These are phyloP conservation scores for Tylopilus sp. DNA, from an alignment of 1,284 basidiomycete species.

Conservation along the genomic window DNA sequence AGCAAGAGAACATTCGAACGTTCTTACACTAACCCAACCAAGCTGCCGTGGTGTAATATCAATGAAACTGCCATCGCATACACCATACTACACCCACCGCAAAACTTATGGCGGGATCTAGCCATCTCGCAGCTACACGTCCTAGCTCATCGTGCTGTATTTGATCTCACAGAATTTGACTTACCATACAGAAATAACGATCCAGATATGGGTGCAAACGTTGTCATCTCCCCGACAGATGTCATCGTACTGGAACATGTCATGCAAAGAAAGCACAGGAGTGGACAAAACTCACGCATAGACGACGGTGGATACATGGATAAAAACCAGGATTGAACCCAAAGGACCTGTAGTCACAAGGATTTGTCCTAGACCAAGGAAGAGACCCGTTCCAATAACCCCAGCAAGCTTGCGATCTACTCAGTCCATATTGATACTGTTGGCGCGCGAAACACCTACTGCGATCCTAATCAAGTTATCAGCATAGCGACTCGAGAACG, in stretches of 20 bases:
- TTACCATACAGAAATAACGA: slow-evolving; percentile 64
- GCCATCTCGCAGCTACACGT: slow-evolving; percentile 56
- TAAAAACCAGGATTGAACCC: slow-evolving; percentile 59
- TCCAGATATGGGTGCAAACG: slow-evolving; percentile 68
- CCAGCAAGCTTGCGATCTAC: slow-evolving; percentile 53
- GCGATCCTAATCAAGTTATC: slow-evolving; percentile 45
- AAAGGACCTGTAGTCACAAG: slow-evolving; percentile 52
- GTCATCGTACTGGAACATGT: slow-evolving; percentile 48
- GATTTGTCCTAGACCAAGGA: slow-evolving; percentile 71
- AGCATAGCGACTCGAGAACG: not conserved
- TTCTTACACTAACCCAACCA: slow-evolving; percentile 45
- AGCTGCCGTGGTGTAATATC: slow-evolving; percentile 23
- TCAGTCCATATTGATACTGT: not conserved
- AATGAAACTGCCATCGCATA: not conserved
- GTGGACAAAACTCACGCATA: slow-evolving; percentile 45
- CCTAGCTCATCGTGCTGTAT: not conserved
- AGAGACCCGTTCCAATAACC: slow-evolving; percentile 73
- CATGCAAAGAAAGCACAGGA: not conserved
- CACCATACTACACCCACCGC: slow-evolving; percentile 37
- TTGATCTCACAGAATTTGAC: not conserved
- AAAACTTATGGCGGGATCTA: slow-evolving; percentile 73
- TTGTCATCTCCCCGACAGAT: slow-evolving; percentile 67
- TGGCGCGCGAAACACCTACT: slow-evolving; percentile 34
- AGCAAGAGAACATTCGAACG: not conserved
- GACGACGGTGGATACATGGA: slow-evolving; percentile 55